Percentiles rank a stretch among this genome's conserved stretches.
Evolutionary conservation across 1,284 basidiomycete genomes (phyloP).

Genomic region (Rhodotorula mucilaginosa): DNA sequence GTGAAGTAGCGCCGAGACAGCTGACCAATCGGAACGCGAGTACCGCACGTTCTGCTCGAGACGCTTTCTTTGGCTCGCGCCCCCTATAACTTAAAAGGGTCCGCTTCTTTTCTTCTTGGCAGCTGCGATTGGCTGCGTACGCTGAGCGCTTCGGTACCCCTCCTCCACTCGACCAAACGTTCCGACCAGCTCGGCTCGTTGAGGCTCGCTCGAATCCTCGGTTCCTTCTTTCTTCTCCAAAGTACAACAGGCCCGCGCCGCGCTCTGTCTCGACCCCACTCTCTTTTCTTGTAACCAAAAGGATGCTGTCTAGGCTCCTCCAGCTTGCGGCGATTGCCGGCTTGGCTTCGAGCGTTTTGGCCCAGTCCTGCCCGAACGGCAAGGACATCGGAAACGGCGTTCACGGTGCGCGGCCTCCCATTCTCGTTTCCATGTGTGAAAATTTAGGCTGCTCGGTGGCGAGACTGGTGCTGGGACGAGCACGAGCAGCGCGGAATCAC

Average conservation of each 20-base stretch:
- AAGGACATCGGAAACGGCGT: conserved; percentile 31
- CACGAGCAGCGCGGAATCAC: no score
- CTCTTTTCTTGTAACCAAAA: background rate
- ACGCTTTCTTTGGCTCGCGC: background rate
- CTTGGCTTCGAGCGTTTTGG: background rate
- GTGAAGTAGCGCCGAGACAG: no score
- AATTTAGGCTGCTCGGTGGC: no score
- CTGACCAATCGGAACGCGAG: no score
- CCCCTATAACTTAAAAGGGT: background rate
- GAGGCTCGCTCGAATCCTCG: background rate
- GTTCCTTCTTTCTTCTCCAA: background rate
- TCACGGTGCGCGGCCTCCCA: conserved; percentile 27
- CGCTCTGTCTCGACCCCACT: background rate
- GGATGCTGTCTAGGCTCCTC: conserved; percentile 14
- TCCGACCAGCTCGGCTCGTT: background rate
- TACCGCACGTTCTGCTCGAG: background rate
- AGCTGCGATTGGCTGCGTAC: background rate
- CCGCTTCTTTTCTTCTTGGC: background rate
- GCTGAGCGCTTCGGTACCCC: no score
- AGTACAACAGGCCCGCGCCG: background rate
- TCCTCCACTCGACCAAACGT: background rate
- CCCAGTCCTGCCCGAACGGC: background rate
- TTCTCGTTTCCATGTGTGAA: no score
- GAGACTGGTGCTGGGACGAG: background rate
- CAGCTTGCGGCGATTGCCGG: conserved; percentile 1